Conservation (phyloP, 148 eudicot genomes). For the Chenopodium suecicum region DNA sequence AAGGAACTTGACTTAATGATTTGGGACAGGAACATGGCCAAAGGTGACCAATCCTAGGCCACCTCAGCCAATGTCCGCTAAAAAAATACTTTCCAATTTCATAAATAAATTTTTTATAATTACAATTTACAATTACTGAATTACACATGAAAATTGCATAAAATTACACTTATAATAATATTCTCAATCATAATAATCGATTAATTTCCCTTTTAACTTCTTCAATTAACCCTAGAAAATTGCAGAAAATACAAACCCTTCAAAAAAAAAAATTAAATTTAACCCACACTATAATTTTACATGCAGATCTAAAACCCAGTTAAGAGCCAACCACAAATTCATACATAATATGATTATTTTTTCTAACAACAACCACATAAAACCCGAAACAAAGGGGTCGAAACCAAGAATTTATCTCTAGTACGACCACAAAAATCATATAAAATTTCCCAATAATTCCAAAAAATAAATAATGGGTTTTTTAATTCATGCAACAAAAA, state of each 20-base stretch:
- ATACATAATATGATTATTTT: no score
- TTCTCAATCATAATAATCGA: not conserved
- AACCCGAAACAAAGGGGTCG: no score
- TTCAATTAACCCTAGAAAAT: not conserved
- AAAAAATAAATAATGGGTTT: not conserved
- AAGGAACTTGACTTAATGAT: not conserved
- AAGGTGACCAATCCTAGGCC: not conserved
- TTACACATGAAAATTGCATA: not conserved
- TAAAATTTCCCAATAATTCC: not conserved
- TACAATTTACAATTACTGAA: no score
- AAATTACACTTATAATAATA: not conserved
- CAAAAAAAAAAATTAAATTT: not conserved
- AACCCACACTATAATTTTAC: no score
- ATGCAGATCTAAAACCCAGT: no score
- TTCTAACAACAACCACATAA: no score
- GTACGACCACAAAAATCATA: not conserved
- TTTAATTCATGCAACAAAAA: slow-evolving; percentile 10
- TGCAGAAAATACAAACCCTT: not conserved
- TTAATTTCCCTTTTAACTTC: not conserved
- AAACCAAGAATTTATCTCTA: no score
- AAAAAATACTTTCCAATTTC: not conserved
- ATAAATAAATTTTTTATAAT: not conserved
- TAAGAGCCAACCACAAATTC: no score
- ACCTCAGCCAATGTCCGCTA: not conserved
- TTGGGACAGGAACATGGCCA: not conserved